Evolutionary conservation across 225 moss, liverwort and hornwort genomes (phyloP).

Genomic region (Asterella californica): DNA sequence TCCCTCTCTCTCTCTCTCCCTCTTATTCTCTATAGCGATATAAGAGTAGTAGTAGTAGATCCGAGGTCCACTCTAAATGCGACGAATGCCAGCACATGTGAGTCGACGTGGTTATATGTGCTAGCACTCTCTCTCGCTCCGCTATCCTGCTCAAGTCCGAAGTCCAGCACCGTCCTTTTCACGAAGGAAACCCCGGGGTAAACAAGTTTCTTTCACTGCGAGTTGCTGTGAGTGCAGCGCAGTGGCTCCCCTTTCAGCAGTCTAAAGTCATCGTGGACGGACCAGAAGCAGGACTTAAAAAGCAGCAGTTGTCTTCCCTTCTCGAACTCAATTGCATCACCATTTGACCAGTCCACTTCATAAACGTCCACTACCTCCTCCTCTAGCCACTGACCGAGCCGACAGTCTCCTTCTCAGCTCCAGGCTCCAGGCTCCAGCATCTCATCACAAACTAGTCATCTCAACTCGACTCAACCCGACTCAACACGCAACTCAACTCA

Average conservation of each 20-base stretch:
- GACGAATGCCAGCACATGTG: slow-evolving; percentile 1
- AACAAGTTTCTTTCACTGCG: not conserved
- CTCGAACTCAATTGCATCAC: not conserved
- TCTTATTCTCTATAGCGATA: not conserved
- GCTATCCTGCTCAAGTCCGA: not conserved
- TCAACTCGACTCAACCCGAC: no score
- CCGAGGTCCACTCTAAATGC: not conserved
- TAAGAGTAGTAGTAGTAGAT: not conserved
- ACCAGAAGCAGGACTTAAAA: not conserved
- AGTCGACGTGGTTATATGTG: slow-evolving; percentile 11
- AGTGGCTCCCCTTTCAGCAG: slow-evolving; percentile 2
- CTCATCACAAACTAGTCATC: not conserved
- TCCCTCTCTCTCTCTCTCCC: not conserved
- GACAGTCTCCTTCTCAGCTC: not conserved
- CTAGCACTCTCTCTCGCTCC: not conserved
- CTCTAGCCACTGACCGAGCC: not conserved
- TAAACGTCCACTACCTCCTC: not conserved
- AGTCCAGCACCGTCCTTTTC: not conserved
- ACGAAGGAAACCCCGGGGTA: not conserved
- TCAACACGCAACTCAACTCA: not conserved
- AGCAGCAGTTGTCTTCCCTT: not conserved
- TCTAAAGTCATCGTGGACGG: slow-evolving; percentile 8
- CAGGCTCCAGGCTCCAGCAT: no score
- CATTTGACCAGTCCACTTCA: slow-evolving; percentile 5
- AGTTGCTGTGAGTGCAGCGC: not conserved